Conservation (phyloP, 306 rosid genomes). For the Sicyos baderoa region DNA sequence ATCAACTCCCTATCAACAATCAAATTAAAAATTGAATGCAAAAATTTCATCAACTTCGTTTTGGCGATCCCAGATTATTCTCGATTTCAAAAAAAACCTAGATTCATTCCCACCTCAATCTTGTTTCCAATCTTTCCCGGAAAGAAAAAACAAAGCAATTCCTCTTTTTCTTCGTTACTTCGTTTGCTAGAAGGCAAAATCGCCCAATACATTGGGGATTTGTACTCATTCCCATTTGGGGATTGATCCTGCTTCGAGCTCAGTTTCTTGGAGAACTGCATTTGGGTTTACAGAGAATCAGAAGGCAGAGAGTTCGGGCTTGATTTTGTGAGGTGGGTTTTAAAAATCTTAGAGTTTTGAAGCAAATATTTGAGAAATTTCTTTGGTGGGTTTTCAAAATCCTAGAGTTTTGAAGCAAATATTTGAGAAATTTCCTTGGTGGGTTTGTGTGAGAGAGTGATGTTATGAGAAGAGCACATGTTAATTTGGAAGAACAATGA, state of each 20-base stretch:
- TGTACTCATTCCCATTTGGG: constrained; percentile 2
- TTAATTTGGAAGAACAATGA: constrained; percentile 55
- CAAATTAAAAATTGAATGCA: not conserved
- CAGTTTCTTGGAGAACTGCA: constrained; percentile 24
- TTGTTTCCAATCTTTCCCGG: constrained; percentile 7
- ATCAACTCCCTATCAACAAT: constrained; percentile 33
- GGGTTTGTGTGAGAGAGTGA: constrained; percentile 23
- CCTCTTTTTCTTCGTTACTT: constrained; percentile 5
- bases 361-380: constrained; percentile 4
- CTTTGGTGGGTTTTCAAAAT: constrained; percentile 14
- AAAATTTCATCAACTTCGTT: not conserved
- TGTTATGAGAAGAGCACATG: constrained; percentile 45
- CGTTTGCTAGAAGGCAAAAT: not conserved
- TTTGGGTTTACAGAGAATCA: constrained; percentile 18
- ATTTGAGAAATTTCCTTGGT: not conserved
- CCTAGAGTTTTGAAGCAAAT: constrained; percentile 8
- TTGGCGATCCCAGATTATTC: constrained; percentile 46
- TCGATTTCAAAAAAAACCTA: constrained; percentile 30
- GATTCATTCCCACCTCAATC: constrained; percentile 26
- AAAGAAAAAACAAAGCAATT: constrained; percentile 15
- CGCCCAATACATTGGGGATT: not conserved
- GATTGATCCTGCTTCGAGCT: constrained; percentile 19
- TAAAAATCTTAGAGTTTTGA: constrained; percentile 13
- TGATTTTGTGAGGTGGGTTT: constrained; percentile 30
- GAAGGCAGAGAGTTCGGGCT: constrained; percentile 24